A percentile compares a stretch with the other conserved stretches of the same genome.
Conservation (phyloP, 2,329 filamentous ascomycete genomes). For the Ophiocordyceps camponoti-saundersi region DNA sequence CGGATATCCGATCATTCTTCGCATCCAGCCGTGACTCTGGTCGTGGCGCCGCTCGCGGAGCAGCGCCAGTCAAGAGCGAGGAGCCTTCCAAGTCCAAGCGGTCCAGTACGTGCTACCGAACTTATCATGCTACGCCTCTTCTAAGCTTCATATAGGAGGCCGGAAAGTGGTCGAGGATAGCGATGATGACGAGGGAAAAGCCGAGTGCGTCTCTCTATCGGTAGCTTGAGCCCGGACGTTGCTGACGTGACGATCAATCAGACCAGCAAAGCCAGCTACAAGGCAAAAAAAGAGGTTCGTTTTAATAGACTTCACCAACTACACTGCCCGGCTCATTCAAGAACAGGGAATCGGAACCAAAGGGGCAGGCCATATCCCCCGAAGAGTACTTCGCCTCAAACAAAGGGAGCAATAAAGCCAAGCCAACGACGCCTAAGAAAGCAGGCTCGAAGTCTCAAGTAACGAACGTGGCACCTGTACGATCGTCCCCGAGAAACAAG, state of each 20-base stretch:
- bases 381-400: constrained; percentile 39
- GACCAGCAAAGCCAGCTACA: constrained; percentile 32
- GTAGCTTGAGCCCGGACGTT: not conserved
- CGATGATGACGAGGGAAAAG: constrained; percentile 50
- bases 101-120: constrained; percentile 19
- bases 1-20: constrained; percentile 89
- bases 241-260: constrained; percentile 4
- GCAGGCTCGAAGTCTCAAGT: constrained; percentile 17
- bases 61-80: constrained; percentile 26
- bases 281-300: constrained; percentile 30
- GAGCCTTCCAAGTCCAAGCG: constrained; percentile 26
- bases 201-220: constrained; percentile 9
- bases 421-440: constrained; percentile 20
- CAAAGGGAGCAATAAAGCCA: constrained; percentile 22
- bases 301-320: not conserved
- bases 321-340: constrained; percentile 8
- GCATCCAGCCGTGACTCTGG: constrained; percentile 61
- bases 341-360: constrained; percentile 20
- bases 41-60: constrained; percentile 36
- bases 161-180: constrained; percentile 69
- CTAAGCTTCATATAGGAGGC: constrained; percentile 20
- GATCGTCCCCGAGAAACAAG: constrained; percentile 35
- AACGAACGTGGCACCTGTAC: constrained; percentile 26
- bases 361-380: constrained; percentile 34
- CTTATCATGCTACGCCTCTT: not conserved